Evolutionary conservation across 805 yeast genomes (phyloP), one percentile per base, ranked within the genome.

Genomic region (Yarrowia sp.): DNA sequence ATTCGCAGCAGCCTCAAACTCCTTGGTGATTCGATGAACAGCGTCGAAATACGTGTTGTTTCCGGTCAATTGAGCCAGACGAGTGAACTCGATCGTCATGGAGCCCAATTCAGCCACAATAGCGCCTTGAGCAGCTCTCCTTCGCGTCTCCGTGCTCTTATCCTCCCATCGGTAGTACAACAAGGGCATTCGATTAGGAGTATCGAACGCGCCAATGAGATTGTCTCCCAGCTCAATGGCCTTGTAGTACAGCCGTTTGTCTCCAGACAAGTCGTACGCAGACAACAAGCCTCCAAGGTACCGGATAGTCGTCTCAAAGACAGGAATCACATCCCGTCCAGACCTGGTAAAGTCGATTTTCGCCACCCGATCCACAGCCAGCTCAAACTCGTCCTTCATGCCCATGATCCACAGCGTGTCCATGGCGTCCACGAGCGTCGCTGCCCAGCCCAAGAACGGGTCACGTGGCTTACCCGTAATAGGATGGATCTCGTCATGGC

Each of bases 161-260:
- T 70, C 74, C 32, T 74, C 72, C 81, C 85, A 82, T 13, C 76
- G 73, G 68, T 76, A 83, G 64, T 75, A 77, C 18, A 82, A 68
- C 9, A 81, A 65, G 3, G 88, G 88, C 75, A 85, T 76, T 48
- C 81, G 75, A 68, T 84, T 83, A 14, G 86, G 86, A 0, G 88
- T 84, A 67, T 85, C 88, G 69, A 83, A 85, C 0, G 86, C 80
- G 22, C 83, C 81, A 69, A 84, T 69, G 38, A 84, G 71, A 63
- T 83, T 75, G 57, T 81, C 81, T 0, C 81, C 87, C 14, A 84
- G 70, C 32, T 81, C 80, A 31, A 73, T 73, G 1, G 86, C 83
- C 66, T 79, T 77, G 0, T 68, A 68, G 8, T 81, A 70, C 14
- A 79, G 73, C 0, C 78, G 72, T 32, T 68, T 67, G 8, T 65